phyloP scores from a whole-genome alignment of 441 rosid genomes.

The Adansonia gregorii region DNA sequence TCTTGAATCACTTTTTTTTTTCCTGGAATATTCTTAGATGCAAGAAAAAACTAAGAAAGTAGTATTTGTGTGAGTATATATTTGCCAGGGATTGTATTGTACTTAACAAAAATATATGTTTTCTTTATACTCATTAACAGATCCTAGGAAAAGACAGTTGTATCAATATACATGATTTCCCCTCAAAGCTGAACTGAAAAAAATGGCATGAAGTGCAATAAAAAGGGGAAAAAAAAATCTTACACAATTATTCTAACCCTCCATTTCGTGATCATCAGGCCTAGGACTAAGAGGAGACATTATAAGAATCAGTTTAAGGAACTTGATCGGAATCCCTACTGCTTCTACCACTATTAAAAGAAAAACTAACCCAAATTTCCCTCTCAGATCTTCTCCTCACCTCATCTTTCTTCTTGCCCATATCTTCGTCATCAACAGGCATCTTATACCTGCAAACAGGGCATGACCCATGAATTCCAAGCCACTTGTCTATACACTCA shows the following conservation, averaged over 20 bases:
- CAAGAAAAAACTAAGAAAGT: not conserved
- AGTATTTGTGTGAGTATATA: not conserved
- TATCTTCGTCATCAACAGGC: constrained; percentile 66
- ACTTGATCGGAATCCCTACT: constrained; percentile 37
- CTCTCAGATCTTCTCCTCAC: constrained; percentile 40
- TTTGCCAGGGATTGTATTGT: not conserved
- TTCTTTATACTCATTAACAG: not conserved
- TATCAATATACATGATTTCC: constrained; percentile 9
- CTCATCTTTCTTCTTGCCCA: constrained; percentile 38
- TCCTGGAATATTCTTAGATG: not conserved
- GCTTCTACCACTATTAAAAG: constrained; percentile 41
- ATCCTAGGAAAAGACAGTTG: not conserved
- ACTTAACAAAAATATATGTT: not conserved
- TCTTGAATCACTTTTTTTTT: not conserved
- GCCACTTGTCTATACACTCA: constrained; percentile 76
- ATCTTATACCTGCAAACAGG: constrained; percentile 77
- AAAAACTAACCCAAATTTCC: constrained; percentile 48
- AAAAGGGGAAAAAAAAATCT: not conserved
- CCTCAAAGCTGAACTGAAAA: not conserved
- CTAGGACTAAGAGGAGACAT: constrained; percentile 34
- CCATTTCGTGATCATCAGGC: constrained; percentile 29
- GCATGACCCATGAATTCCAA: constrained; percentile 71
- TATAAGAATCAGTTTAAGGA: constrained; percentile 28
- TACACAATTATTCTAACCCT: constrained; percentile 22
- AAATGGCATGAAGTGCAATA: not conserved